A percentile compares a stretch with the other conserved stretches of the same genome.
These are phyloP conservation scores for Calonectria hongkongensis DNA, from an alignment of 2,329 filamentous ascomycete species.

Conservation along the genomic window DNA sequence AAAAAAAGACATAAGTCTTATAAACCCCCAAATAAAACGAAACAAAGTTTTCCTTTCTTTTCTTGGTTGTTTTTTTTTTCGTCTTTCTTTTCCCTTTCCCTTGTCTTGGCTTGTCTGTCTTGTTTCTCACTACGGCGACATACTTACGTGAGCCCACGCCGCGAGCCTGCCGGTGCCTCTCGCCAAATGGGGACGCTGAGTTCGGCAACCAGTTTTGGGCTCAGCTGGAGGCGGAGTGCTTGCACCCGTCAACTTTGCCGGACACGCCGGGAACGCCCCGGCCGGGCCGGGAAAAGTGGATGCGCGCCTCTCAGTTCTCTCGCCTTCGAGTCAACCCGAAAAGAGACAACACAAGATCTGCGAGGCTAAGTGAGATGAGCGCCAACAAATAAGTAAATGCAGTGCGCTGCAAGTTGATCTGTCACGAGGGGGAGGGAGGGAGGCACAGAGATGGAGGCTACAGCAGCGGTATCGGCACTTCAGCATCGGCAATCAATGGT, in stretches of 20 bases:
- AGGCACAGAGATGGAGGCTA: neutral
- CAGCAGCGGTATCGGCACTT: slow-evolving; percentile 20
- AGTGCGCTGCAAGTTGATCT: neutral
- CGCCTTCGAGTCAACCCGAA: neutral
- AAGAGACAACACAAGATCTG: neutral
- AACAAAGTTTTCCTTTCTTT: too few species aligned
- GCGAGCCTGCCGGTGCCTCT: slow-evolving; percentile 1
- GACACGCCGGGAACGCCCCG: slow-evolving; percentile 29
- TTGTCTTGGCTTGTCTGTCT: too few species aligned
- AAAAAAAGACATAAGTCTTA: neutral
- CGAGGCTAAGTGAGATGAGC: neutral
- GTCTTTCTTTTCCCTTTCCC: neutral
- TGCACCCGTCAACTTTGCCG: slow-evolving; percentile 29
- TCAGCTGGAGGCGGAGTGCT: slow-evolving; percentile 6
- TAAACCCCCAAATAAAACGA: neutral
- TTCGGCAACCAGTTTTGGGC: neutral
- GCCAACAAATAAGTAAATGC: too few species aligned
- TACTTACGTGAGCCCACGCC: slow-evolving; percentile 17
- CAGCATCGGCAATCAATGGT: slow-evolving; percentile 13
- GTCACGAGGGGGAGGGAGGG: neutral
- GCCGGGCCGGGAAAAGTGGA: slow-evolving; percentile 37
- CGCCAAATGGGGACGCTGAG: neutral
- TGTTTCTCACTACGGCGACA: too few species aligned
- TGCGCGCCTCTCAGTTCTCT: neutral
- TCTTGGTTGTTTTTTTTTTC: neutral